These are phyloP conservation scores for Fusarium denticulatum DNA, from an alignment of 2,329 filamentous ascomycete species.

Conservation along the genomic window DNA sequence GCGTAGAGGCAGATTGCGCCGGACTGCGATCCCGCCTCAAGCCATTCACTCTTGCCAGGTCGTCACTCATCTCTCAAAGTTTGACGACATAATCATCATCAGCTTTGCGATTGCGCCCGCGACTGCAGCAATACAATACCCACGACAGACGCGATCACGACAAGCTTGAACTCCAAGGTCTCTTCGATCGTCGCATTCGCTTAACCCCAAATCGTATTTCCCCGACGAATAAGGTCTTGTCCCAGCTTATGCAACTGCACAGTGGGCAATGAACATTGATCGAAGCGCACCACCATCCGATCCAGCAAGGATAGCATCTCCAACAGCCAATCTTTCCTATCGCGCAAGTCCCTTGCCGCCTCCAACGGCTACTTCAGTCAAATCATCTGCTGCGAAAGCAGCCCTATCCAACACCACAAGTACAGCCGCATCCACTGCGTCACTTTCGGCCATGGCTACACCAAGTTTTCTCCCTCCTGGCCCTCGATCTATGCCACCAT, in stretches of 20 bases:
- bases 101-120: constrained; percentile 2
- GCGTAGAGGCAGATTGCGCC: background rate
- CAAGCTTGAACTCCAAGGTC: constrained; percentile 22
- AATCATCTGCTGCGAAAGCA: background rate
- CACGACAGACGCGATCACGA: constrained; percentile 30
- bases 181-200: constrained; percentile 39
- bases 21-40: background rate
- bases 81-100: background rate
- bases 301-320: constrained; percentile 42
- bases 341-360: constrained; percentile 47
- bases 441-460: constrained; percentile 54
- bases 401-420: constrained; percentile 1
- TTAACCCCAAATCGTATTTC: constrained; percentile 24
- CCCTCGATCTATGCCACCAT: constrained; percentile 52
- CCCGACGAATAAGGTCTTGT: constrained; percentile 31
- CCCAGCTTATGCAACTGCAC: constrained; percentile 43
- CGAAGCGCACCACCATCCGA: constrained; percentile 29
- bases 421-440: background rate
- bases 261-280: constrained; percentile 45
- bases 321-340: constrained; percentile 40
- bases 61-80: background rate
- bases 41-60: background rate
- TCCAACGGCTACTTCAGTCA: constrained; percentile 38
- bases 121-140: constrained; percentile 18
- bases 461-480: constrained; percentile 53